A percentile compares a stretch with the other conserved stretches of the same genome.
phyloP scores from a whole-genome alignment of 306 rosid species.

The Luffa acutangula region DNA sequence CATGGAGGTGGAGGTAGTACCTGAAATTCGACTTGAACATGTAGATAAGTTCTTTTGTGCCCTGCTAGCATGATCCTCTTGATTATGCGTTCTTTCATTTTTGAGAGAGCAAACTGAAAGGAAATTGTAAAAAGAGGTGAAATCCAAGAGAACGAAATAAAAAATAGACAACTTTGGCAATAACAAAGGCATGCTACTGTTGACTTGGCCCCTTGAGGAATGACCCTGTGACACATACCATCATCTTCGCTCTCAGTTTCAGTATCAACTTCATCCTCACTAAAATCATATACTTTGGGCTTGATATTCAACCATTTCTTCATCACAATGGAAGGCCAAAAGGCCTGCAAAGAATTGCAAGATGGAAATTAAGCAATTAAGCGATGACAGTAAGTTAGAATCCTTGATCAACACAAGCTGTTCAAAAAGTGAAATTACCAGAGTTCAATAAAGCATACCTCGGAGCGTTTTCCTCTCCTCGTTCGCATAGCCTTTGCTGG shows the following conservation, averaged over 20 bases:
- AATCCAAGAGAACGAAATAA: background rate
- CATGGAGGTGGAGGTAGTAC: conserved; percentile 27
- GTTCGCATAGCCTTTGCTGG: conserved; percentile 48
- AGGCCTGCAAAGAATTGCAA: conserved; percentile 47
- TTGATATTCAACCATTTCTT: conserved; percentile 91
- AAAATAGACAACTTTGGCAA: background rate
- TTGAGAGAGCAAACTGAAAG: conserved; percentile 43
- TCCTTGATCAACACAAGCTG: conserved; percentile 5
- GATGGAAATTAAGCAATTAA: background rate
- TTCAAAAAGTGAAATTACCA: background rate
- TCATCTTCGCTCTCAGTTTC: conserved; percentile 98
- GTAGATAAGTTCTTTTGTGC: conserved; percentile 34
- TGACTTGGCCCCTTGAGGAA: background rate
- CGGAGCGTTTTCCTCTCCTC: conserved; percentile 53
- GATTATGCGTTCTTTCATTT: conserved; percentile 25
- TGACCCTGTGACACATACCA: conserved; percentile 27
- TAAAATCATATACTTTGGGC: conserved; percentile 83
- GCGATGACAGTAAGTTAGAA: conserved; percentile 7
- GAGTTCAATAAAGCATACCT: conserved; percentile 36
- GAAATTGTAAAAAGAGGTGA: conserved; percentile 22
- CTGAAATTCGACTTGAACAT: conserved; percentile 42
- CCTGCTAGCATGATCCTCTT: conserved; percentile 25
- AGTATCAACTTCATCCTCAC: conserved; percentile 93
- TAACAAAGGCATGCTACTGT: background rate
- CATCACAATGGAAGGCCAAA: conserved; percentile 97